A percentile compares a stretch with the other conserved stretches of the same genome.
phyloP scores from a whole-genome alignment of 495 filamentous ascomycete species.

The Penicillium malachiteum region DNA sequence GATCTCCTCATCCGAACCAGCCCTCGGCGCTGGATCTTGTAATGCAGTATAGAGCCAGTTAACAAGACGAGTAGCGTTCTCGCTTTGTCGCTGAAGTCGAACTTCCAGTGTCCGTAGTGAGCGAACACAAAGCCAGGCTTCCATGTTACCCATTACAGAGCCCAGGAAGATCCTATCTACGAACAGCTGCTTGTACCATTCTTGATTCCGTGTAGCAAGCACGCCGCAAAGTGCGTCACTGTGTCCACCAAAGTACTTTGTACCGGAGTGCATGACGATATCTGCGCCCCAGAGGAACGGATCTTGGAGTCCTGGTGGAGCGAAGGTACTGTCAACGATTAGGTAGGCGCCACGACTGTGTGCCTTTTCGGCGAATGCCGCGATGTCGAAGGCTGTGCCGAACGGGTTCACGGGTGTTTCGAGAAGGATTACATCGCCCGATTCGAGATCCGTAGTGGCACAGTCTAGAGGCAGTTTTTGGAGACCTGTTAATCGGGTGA shows the following conservation, averaged over 20 bases:
- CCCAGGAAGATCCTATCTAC: conserved; percentile 73
- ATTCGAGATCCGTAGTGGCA: conserved; percentile 50
- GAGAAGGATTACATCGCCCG: conserved; percentile 84
- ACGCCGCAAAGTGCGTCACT: conserved; percentile 88
- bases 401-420: conserved; percentile 92
- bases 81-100: conserved; percentile 70
- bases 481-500: conserved; percentile 68
- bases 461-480: conserved; percentile 64
- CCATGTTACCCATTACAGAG: conserved; percentile 83
- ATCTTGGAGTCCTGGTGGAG: conserved; percentile 84
- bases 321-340: conserved; percentile 90
- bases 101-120: conserved; percentile 85
- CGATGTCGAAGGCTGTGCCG: conserved; percentile 74
- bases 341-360: conserved; percentile 69
- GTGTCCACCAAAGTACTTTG: conserved; percentile 95
- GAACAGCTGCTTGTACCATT: conserved; percentile 57
- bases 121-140: conserved; percentile 87
- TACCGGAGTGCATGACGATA: conserved; percentile 84
- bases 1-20: conserved; percentile 37
- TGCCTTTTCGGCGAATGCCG: conserved; percentile 65
- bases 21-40: conserved; percentile 23
- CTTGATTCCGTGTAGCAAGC: conserved; percentile 58
- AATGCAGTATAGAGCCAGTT: conserved; percentile 62
- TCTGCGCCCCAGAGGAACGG: conserved; percentile 81
- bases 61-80: conserved; percentile 66